Evolutionary conservation across 108 stramenopile genomes (phyloP).

Genomic region (Hondaea fermentalgiana): DNA sequence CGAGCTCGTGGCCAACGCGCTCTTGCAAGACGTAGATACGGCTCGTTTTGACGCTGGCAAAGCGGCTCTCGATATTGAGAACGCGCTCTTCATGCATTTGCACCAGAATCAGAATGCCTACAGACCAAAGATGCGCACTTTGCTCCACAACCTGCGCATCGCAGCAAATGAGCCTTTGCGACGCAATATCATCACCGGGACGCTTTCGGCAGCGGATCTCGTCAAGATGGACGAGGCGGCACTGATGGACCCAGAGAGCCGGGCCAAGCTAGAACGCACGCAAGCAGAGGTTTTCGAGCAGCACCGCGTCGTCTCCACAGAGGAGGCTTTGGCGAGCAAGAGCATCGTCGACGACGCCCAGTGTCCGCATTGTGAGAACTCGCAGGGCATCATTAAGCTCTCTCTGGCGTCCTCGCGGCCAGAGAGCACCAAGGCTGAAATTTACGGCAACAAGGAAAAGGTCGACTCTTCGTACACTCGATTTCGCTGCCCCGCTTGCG

Average conservation of each 20-base stretch:
- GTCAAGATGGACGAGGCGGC: neutral
- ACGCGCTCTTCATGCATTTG: neutral
- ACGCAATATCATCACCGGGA: neutral
- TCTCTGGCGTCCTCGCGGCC: neutral
- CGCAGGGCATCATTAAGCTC: neutral
- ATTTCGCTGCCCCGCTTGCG: neutral
- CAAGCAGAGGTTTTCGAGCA: neutral
- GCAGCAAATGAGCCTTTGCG: neutral
- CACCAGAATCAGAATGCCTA: neutral
- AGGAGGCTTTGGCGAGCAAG: neutral
- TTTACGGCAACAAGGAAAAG: neutral
- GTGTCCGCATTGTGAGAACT: neutral
- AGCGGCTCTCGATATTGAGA: neutral
- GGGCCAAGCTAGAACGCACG: neutral
- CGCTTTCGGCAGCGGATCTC: neutral
- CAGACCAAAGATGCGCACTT: neutral
- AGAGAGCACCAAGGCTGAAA: neutral
- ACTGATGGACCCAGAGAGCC: neutral
- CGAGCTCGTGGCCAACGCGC: neutral
- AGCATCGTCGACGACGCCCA: neutral
- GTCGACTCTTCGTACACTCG: neutral
- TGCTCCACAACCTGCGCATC: neutral
- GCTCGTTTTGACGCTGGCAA: neutral
- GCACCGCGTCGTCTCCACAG: neutral
- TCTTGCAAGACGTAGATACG: neutral